Evolutionary conservation across 78 protist species (phyloP).

Genomic region (Dictyostelium intermedium): DNA sequence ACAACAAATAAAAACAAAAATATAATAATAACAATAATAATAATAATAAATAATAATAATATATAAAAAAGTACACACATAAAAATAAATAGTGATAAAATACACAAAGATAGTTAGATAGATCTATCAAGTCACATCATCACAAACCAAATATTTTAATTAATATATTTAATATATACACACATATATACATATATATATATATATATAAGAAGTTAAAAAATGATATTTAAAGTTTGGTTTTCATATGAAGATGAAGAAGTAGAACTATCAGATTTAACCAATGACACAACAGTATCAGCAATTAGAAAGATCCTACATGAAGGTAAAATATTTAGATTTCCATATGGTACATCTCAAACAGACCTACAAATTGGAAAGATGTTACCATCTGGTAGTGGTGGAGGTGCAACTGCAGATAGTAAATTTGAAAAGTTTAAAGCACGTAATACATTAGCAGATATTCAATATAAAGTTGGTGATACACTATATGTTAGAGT

Average conservation of each 20-base stretch:
- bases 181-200: neutral
- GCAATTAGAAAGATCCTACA: slow-evolving; percentile 52
- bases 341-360: slow-evolving; percentile 73
- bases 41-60: no score
- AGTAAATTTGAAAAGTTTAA: slow-evolving; percentile 66
- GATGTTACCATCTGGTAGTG: neutral
- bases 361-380: slow-evolving; percentile 67
- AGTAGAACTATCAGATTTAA: slow-evolving; percentile 46
- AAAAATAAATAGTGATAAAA: neutral
- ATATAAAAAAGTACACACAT: neutral
- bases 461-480: slow-evolving; percentile 70
- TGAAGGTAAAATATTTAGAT: slow-evolving; percentile 73
- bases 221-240: slow-evolving; percentile 52
- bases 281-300: slow-evolving; percentile 52
- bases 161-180: neutral
- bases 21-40: neutral
- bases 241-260: slow-evolving; percentile 77
- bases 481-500: slow-evolving; percentile 63
- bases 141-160: neutral
- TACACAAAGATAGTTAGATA: neutral
- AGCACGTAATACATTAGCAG: slow-evolving; percentile 60
- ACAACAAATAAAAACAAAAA: neutral
- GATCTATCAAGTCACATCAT: neutral
- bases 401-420: neutral
- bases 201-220: neutral